Base-by-base conservation (phyloP, 352 stramenopile genomes). In the Vaucheria bursata region DNA sequence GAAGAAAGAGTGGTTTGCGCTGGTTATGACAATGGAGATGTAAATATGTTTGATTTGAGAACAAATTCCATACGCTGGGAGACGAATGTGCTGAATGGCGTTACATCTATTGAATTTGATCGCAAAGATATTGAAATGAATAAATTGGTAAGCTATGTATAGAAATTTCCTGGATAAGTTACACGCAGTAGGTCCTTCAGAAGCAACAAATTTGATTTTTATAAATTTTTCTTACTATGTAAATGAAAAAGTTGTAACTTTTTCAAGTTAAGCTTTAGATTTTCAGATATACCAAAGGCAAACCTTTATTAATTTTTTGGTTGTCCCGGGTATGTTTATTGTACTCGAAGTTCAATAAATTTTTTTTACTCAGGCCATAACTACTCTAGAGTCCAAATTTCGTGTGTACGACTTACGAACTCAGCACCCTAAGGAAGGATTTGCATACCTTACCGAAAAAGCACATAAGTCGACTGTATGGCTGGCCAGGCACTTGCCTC, bases 81-180 rank as follows among this genome's bases (percentile, higher is more conserved):
- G 81, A 97, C 92, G 69, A 98, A 97, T 82, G 92, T 91, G 65
- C 88, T 92, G 74, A 98, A 98, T 86, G 94, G 93, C 18, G 93
- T 98, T n/a, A 95, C 96, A 40, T 91, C 88, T 72, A 85, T 95
- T 36, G 88, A 97, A 82, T 98, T 97, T 73, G 94, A 98, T 83
- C 88, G 94, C 40, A 94, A 93, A 73, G 92, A 97, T 79, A 97
- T 97, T 81, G 91, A 97, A 82, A 98, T 97, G 93, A 98, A 98
- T 85, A 98, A 98, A 79, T 81, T 96, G 34, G 65, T 72, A 40
- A 38, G n/a, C n/a, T n/a, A n/a, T n/a, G n/a, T n/a, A n/a, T n/a
- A n/a, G n/a, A n/a, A n/a, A n/a, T n/a, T n/a, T n/a, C n/a, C n/a
- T n/a, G n/a, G n/a, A n/a, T n/a, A n/a, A n/a, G n/a, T n/a, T n/a